Evolutionary conservation across 2,329 filamentous ascomycete species (phyloP), one percentile per base, ranked within the genome.

Genomic region (Thelonectria olida): DNA sequence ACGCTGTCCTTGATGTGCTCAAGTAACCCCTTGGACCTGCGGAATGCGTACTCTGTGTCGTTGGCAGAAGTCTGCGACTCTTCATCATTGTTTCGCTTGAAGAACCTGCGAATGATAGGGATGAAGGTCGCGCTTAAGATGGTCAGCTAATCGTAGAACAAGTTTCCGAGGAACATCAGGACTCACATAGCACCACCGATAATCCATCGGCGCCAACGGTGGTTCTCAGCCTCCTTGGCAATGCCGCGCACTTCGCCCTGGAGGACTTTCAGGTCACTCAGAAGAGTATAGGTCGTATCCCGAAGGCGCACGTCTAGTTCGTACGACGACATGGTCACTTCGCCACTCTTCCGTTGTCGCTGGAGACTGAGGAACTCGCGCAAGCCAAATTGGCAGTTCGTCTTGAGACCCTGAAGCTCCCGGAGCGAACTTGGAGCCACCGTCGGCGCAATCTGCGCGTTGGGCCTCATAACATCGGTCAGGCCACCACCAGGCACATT

Each of bases 21-120:
- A 25, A 87, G 74, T 5, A 88, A 78, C 2, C 78, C 76, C 72
- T 81, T 81, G 72, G 83, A 84, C 66, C 78, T 79, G 23, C 72
- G 74, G 70, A 86, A 88, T 27, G 85, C 85, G 67, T 87, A 84
- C 74, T 88, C 85, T 23, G 85, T 88, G 65, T 82, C 79, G 71
- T 85, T 87, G 62, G 80, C 70, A 1, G 79, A 73, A 7, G 61
- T 51, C 8, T 76, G 71, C 3, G 75, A 74, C 53, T 79, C 76
- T 13, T 79, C 76, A 13, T 78, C 72, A 10, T 72, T 60, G 13
- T 77, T 74, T 15, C 83, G 79, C 15, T 81, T 81, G 72, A 85
- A 87, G 65, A 87, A 78, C 41, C 75, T 74, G 41, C 83, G 82
- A 20, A 88, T 80, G 2, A 79, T 73, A 1, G 85, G 85, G 58